phyloP scores from a whole-genome alignment of 2,329 filamentous ascomycete genomes.

The Lachnellula willkommii region DNA sequence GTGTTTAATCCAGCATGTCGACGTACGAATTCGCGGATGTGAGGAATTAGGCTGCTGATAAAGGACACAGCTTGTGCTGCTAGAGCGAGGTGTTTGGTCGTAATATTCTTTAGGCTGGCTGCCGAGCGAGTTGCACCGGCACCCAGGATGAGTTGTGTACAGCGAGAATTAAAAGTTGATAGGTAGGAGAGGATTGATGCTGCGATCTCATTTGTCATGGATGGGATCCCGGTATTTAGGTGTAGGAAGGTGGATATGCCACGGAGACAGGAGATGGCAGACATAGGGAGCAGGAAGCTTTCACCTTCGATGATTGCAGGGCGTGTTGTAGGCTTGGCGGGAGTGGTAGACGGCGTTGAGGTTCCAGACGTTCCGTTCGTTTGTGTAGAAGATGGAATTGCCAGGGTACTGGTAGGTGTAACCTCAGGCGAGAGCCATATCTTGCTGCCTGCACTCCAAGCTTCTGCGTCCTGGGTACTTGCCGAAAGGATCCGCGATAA shows the following conservation, averaged over 20 bases:
- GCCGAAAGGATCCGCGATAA: constrained; percentile 61
- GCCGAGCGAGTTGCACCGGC: constrained; percentile 86
- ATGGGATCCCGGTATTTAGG: constrained; percentile 78
- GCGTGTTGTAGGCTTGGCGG: constrained; percentile 57
- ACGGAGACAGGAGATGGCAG: constrained; percentile 72
- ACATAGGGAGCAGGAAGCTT: constrained; percentile 78
- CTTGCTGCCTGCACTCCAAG: constrained; percentile 58
- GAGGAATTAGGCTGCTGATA: constrained; percentile 78
- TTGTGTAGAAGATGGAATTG: constrained; percentile 4
- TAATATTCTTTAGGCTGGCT: constrained; percentile 92
- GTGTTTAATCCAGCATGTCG: constrained; percentile 56
- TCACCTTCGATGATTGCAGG: constrained; percentile 78
- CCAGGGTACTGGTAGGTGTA: constrained; percentile 19
- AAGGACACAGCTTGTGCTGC: constrained; percentile 87
- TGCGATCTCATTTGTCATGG: constrained; percentile 80
- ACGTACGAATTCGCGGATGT: constrained; percentile 85
- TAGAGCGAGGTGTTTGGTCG: constrained; percentile 87
- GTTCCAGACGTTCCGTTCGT: constrained; percentile 10
- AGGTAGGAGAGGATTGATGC: constrained; percentile 76
- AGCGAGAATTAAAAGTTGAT: constrained; percentile 90
- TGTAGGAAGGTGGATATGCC: constrained; percentile 80
- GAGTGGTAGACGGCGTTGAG: constrained; percentile 14
- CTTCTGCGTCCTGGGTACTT: constrained; percentile 63
- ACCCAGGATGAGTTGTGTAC: constrained; percentile 92
- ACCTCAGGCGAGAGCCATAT: constrained; percentile 46